Evolutionary conservation across 495 filamentous ascomycete species (phyloP).

Genomic region (Hapsidospora chrysogenum): DNA sequence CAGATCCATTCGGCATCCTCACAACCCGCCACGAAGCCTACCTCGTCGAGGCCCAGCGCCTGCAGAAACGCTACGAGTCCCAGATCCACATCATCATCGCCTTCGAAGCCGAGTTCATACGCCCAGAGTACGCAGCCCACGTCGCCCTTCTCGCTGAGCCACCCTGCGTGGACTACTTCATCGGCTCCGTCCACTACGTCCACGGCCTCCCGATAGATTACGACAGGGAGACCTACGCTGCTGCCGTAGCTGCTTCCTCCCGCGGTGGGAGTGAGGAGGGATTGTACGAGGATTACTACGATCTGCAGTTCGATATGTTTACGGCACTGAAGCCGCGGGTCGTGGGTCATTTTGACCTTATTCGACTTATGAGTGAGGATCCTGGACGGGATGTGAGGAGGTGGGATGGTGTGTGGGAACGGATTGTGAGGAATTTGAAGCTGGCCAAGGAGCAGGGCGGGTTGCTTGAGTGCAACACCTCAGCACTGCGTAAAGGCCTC

Average conservation of each 20-base stretch:
- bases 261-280: conserved; percentile 40
- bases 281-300: conserved; percentile 70
- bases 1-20: conserved; percentile 10
- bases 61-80: conserved; percentile 51
- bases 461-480: conserved; percentile 75
- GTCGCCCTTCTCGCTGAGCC: conserved; percentile 40
- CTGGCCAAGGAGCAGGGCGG: conserved; percentile 57
- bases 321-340: conserved; percentile 52
- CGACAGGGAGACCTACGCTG: conserved; percentile 46
- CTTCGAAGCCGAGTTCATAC: conserved; percentile 87
- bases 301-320: conserved; percentile 73
- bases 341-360: conserved; percentile 88
- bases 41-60: conserved; percentile 48
- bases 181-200: conserved; percentile 86
- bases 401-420: conserved; percentile 49
- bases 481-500: conserved; percentile 76
- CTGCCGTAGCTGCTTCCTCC: conserved; percentile 19
- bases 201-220: conserved; percentile 80
- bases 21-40: conserved; percentile 49
- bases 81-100: conserved; percentile 73
- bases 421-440: conserved; percentile 54
- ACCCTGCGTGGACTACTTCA: conserved; percentile 63
- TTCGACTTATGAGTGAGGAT: conserved; percentile 59
- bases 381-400: conserved; percentile 37
- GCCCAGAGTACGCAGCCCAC: conserved; percentile 40